Evolutionary conservation across 306 rosid genomes (phyloP).

Genomic region (Cucurbita moschata): DNA sequence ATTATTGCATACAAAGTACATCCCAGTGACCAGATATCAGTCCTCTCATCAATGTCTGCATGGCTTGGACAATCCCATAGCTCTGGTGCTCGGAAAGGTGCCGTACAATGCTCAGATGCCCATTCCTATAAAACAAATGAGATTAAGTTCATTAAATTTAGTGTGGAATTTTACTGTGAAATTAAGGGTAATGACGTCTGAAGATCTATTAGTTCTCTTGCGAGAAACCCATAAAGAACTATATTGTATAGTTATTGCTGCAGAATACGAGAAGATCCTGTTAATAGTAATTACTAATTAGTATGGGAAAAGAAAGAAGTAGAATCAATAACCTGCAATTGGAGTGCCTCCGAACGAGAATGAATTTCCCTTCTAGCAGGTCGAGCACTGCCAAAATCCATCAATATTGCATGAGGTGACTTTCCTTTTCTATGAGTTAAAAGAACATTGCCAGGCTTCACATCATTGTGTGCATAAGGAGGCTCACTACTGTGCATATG

Average conservation of each 20-base stretch:
- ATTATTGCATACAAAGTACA: slow-evolving; percentile 93
- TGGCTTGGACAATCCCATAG: slow-evolving; percentile 99
- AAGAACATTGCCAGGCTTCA: slow-evolving; percentile 93
- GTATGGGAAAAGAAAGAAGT: not conserved
- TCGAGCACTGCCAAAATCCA: slow-evolving; percentile 98
- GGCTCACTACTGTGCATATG: slow-evolving; percentile 91
- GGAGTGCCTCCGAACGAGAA: slow-evolving; percentile 83
- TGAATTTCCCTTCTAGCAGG: slow-evolving; percentile 73
- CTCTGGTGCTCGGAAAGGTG: slow-evolving; percentile 98
- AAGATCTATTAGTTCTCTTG: not conserved
- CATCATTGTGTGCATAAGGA: slow-evolving; percentile 96
- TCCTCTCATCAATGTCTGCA: slow-evolving; percentile 84
- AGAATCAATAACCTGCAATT: slow-evolving; percentile 60
- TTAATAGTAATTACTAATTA: not conserved
- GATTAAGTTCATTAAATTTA: not conserved
- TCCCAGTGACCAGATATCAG: slow-evolving; percentile 94
- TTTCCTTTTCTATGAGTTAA: slow-evolving; percentile 66
- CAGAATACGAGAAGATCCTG: not conserved
- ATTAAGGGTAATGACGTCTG: not conserved
- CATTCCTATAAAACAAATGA: slow-evolving; percentile 54
- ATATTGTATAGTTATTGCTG: not conserved
- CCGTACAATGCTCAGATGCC: slow-evolving; percentile 98
- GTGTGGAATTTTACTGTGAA: not conserved
- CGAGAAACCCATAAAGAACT: not conserved
- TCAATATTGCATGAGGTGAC: slow-evolving; percentile 78